Base-by-base conservation (phyloP, 208 protist genomes). In the Leishmania tropica region DNA sequence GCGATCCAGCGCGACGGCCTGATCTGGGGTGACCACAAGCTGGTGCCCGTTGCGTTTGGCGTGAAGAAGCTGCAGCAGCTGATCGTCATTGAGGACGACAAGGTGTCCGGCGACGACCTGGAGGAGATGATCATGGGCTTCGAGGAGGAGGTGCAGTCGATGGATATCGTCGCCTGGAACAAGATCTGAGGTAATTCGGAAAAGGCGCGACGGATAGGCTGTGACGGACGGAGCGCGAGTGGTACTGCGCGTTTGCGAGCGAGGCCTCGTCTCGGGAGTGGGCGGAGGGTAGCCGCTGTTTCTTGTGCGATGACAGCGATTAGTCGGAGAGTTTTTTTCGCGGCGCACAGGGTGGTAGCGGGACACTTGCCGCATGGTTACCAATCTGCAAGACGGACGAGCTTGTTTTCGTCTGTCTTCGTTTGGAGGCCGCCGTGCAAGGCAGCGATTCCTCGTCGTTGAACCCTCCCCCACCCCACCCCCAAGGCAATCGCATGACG, bases 51-150 rank as follows among this genome's bases (percentile, higher is more conserved):
- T 48, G 98, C 95, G 67, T 99, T 98, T 83, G 98, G 98, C 79
- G 95, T 99, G 76, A 99, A 98, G 92, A 99, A 99, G 92, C 92
- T 99, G 42, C 92, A 98, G 85, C 97, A 98, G 88, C 91, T 96
- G 74, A 90, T 93, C 79, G 92, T 98, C 54, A 96, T 99, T 88
- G 97, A 98, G 90, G 98, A 99, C 92, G 96, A 98, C 85, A 98
- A 98, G 89, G 90, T 99, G 79, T 96, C 91, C 67, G 90, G 92
- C 53, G 98, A 99, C 87, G 95, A 96, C 76, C 85, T 99, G 75
- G 93, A 98, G 87, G 97, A 99, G 45, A 67, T 95, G 83, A 98
- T 99, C 89, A 92, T 90, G 82, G 87, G 78, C 65, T 96, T 98
- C 77, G 97, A 98, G 89, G 96, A 99, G 58, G 90, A 98, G 79